These are phyloP conservation scores for Pistacia vera DNA, from an alignment of 345 rosid genomes.

Conservation along the genomic window DNA sequence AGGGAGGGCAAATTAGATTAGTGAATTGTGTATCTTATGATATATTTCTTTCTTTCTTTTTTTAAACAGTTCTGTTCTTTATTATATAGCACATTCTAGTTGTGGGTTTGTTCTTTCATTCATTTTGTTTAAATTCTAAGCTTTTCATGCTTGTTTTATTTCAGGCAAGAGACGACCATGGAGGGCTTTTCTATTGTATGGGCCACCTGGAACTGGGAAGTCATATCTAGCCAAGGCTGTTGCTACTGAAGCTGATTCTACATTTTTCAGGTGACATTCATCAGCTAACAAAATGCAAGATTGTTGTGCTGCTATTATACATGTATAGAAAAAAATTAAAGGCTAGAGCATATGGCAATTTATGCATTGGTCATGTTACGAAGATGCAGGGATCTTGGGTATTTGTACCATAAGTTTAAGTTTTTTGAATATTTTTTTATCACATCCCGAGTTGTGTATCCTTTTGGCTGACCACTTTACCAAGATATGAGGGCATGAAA, in stretches of 20 bases:
- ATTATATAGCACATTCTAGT: background rate
- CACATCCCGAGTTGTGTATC: background rate
- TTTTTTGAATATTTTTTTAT: background rate
- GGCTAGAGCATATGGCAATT: background rate
- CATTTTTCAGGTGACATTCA: constrained; percentile 76
- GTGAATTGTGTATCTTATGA: background rate
- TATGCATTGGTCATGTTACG: background rate
- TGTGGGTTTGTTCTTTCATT: background rate
- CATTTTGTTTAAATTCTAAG: background rate
- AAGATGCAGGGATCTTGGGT: background rate
- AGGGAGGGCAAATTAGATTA: background rate
- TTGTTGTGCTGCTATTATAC: background rate
- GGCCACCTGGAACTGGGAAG: constrained; percentile 98
- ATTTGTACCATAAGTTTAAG: background rate
- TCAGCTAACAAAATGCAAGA: background rate
- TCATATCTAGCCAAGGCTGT: constrained; percentile 96
- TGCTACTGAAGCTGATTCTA: constrained; percentile 94
- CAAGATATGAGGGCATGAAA: background rate
- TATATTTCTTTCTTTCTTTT: background rate
- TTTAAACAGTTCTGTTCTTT: constrained; percentile 1
- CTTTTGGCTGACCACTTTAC: background rate
- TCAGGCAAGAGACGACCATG: constrained; percentile 92
- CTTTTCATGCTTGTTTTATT: constrained; percentile 16
- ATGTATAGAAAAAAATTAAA: background rate
- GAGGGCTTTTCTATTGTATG: constrained; percentile 90